A percentile compares a stretch with the other conserved stretches of the same genome.
Evolutionary conservation across 1,284 basidiomycete genomes (phyloP).

Genomic region (Sphagnurus paluster): DNA sequence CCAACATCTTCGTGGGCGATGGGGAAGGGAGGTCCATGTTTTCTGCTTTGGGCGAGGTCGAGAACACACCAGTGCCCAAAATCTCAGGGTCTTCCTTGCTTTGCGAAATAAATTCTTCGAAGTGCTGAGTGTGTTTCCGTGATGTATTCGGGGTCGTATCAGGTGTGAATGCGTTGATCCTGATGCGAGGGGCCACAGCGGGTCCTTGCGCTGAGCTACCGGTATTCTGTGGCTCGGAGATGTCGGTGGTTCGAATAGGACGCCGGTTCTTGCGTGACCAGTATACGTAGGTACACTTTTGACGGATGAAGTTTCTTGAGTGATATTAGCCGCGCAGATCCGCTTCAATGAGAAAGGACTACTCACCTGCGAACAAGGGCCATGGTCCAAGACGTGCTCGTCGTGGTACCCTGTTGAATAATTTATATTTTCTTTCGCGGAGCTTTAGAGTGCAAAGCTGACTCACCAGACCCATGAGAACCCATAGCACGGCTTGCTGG

Average conservation of each 20-base stretch:
- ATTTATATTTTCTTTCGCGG: background rate
- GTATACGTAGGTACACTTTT: constrained; percentile 41
- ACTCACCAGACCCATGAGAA: constrained; percentile 52
- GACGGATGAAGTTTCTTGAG: constrained; percentile 52
- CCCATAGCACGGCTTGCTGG: constrained; percentile 59
- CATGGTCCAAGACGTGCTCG: constrained; percentile 54
- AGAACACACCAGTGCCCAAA: background rate
- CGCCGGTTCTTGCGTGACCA: background rate
- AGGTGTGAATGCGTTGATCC: constrained; percentile 9
- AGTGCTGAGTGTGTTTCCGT: background rate
- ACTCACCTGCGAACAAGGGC: constrained; percentile 52
- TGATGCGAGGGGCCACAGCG: constrained; percentile 11
- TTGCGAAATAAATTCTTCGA: no score
- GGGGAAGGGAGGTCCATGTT: constrained; percentile 5
- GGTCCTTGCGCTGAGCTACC: constrained; percentile 23
- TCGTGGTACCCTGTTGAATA: constrained; percentile 36
- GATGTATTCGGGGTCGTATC: constrained; percentile 5
- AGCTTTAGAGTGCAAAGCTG: background rate
- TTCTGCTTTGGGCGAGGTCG: constrained; percentile 2
- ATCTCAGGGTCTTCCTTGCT: background rate
- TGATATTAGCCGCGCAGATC: no score
- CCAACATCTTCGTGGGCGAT: background rate
- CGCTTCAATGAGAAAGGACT: background rate
- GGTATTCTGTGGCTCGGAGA: constrained; percentile 34
- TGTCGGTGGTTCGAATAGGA: constrained; percentile 15